phyloP scores from a whole-genome alignment of 768 basidiomycete genomes.

The Auricularia auricula-judae region DNA sequence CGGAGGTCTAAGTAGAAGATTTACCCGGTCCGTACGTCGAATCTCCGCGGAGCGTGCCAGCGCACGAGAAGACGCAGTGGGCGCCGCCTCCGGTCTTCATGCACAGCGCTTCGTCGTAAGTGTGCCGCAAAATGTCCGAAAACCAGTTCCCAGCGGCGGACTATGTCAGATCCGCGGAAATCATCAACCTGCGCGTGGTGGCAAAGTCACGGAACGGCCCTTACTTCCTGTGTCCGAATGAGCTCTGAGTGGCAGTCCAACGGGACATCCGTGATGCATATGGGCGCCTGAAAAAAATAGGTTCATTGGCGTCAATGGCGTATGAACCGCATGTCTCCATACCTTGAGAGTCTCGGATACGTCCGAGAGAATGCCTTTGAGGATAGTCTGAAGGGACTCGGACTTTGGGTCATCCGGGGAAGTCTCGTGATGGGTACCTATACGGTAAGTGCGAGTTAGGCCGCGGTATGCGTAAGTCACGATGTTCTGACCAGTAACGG shows the following conservation, averaged over 20 bases:
- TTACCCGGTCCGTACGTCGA: constrained; percentile 73
- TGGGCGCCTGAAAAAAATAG: constrained; percentile 45
- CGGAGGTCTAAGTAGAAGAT: constrained; percentile 1
- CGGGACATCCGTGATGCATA: constrained; percentile 56
- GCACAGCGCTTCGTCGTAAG: constrained; percentile 63
- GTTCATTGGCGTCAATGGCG: not conserved
- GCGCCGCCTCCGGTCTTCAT: constrained; percentile 51
- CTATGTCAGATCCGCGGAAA: constrained; percentile 22
- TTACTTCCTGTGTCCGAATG: constrained; percentile 64
- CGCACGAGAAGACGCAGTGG: constrained; percentile 73
- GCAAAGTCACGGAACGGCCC: not conserved
- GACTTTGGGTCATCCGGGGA: constrained; percentile 2
- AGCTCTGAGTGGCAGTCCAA: constrained; percentile 68
- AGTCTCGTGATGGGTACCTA: not conserved
- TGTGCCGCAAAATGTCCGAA: constrained; percentile 71
- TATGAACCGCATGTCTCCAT: not conserved
- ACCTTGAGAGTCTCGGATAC: constrained; percentile 12
- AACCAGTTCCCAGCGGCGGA: constrained; percentile 72
- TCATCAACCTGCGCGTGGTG: not conserved
- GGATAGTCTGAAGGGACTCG: not conserved
- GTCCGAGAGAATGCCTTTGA: not conserved
- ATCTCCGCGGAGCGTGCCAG: constrained; percentile 80
- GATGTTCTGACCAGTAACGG: constrained; percentile 40
- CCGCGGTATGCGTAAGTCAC: not conserved
- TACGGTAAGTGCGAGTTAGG: not conserved